Evolutionary conservation across 768 basidiomycete genomes (phyloP), one percentile per base, ranked within the genome.

Genomic region (Naganishia onofrii): DNA sequence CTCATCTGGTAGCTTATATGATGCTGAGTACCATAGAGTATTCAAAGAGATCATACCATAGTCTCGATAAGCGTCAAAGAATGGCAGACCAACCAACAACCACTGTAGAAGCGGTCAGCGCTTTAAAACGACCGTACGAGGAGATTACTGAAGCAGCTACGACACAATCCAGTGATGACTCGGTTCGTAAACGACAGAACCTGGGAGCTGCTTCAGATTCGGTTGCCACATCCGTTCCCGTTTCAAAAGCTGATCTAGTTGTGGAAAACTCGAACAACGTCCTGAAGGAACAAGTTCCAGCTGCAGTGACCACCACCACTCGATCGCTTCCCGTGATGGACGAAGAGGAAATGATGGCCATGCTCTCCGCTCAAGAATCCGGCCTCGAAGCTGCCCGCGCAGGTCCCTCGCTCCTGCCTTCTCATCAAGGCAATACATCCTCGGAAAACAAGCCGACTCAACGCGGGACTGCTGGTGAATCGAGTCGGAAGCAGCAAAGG

Each of bases 301-400:
- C 57, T n/a, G 17, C 57, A 58, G 10, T 21, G 9, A 36, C n/a
- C 21, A 34, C 34, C 21, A 26, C 42, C 15, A 15, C 38, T 15
- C 60, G 34, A 23, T 44, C 60, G 23, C 60, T 63, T 13, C 60
- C 60, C 4, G 60, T 26, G 15, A 63, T 63, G 60, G 60, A 63
- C 15, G 60, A 63, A 63, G 60, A 63, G 42, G 60, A 63, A 44
- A 63, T 63, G 60, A 63, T 63, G 60, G 60, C 60, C 42, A 63
- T 63, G 60, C 38, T 63, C 13, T 63, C 60, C 23, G 60, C 60
- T 10, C 60, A 63, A 44, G 60, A 63, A 63, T 23, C 42, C 36
- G 60, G 60, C 13, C 60, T 63, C 15, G 60, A 63, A 44, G 21
- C n/a, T 26, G 38, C 60, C 13, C 60, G 60, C 26, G 60, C 60